Evolutionary conservation across 2,329 filamentous ascomycete genomes (phyloP).

Genomic region (Atkinsonella texensis): DNA sequence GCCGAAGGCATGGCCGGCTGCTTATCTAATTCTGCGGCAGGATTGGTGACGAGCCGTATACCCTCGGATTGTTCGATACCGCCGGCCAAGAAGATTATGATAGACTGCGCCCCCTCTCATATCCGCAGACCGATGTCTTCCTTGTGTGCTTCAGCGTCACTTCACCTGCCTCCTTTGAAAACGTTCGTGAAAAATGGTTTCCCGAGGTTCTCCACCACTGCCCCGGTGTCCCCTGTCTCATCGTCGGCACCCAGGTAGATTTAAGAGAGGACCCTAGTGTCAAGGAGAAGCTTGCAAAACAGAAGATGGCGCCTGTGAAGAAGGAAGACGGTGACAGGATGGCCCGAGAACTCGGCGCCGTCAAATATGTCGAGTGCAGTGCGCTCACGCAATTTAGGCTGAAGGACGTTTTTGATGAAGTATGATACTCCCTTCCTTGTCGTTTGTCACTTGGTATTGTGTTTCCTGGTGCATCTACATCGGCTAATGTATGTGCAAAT

Average conservation of each 20-base stretch:
- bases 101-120: slow-evolving; percentile 87
- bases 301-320: slow-evolving; percentile 89
- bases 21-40: slow-evolving; percentile 32
- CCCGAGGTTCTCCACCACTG: slow-evolving; percentile 98
- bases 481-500: neutral
- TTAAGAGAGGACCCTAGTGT: slow-evolving; percentile 80
- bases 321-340: slow-evolving; percentile 91
- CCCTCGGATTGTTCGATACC: slow-evolving; percentile 93
- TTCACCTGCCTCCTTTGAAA: slow-evolving; percentile 94
- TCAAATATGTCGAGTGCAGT: slow-evolving; percentile 98
- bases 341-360: slow-evolving; percentile 93
- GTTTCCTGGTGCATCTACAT: neutral
- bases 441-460: neutral
- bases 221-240: slow-evolving; percentile 91
- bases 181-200: slow-evolving; percentile 98
- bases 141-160: slow-evolving; percentile 98
- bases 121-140: slow-evolving; percentile 97
- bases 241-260: slow-evolving; percentile 96
- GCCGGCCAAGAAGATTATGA: slow-evolving; percentile 99
- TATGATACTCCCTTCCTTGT: slow-evolving; percentile 30
- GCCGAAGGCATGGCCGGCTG: neutral
- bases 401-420: slow-evolving; percentile 99
- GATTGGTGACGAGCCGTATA: slow-evolving; percentile 99
- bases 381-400: slow-evolving; percentile 96
- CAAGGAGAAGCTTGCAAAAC: slow-evolving; percentile 81